phyloP scores from a whole-genome alignment of 1,284 basidiomycete genomes.

The Cryptococcus amylolentus region DNA sequence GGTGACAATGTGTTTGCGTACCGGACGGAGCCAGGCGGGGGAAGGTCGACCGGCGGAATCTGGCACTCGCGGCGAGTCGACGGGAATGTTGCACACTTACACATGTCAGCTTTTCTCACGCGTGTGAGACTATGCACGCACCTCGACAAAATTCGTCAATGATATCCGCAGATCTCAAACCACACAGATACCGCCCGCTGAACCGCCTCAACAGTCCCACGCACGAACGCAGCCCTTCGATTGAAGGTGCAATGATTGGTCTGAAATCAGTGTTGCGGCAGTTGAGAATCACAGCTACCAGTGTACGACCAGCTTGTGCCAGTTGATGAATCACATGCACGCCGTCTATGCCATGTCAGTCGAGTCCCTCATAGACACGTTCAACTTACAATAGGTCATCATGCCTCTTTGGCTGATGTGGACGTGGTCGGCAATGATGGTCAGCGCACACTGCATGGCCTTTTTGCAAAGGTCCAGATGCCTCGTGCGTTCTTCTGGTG shows the following conservation, averaged over 20 bases:
- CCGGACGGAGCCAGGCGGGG: slow-evolving; percentile 80
- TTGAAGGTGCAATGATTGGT: slow-evolving; percentile 68
- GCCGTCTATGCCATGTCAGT: slow-evolving; percentile 58
- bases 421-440: slow-evolving; percentile 72
- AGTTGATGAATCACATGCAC: slow-evolving; percentile 90
- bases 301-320: slow-evolving; percentile 83
- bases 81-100: slow-evolving; percentile 77
- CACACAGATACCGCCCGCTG: slow-evolving; percentile 61
- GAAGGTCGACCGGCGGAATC: slow-evolving; percentile 57
- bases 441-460: slow-evolving; percentile 60
- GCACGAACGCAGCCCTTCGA: slow-evolving; percentile 78
- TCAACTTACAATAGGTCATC: slow-evolving; percentile 76
- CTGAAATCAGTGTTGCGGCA: slow-evolving; percentile 53
- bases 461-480: slow-evolving; percentile 48
- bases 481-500: slow-evolving; percentile 44
- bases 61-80: slow-evolving; percentile 59
- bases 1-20: slow-evolving; percentile 58
- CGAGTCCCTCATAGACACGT: neutral
- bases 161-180: slow-evolving; percentile 77
- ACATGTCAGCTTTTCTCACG: neutral
- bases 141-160: slow-evolving; percentile 88
- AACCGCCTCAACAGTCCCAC: slow-evolving; percentile 66
- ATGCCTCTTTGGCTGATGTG: slow-evolving; percentile 71
- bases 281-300: slow-evolving; percentile 76
- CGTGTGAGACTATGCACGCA: slow-evolving; percentile 45